Base-by-base conservation (phyloP, 768 basidiomycete genomes). In the Royoungia palumana region DNA sequence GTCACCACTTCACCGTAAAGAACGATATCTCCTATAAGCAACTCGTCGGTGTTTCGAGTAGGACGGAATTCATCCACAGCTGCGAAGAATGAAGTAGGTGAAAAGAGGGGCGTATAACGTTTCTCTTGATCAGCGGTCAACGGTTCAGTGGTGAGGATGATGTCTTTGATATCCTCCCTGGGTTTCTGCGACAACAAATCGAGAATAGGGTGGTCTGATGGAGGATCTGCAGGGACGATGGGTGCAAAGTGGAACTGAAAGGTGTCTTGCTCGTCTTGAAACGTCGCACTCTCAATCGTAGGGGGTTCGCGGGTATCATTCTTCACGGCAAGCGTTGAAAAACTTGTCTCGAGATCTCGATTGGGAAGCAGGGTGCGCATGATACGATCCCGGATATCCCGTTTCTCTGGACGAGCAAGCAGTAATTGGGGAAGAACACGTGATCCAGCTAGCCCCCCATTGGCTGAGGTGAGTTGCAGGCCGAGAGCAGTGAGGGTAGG, bases 1-100 rank as follows among this genome's bases (percentile, higher is more conserved):
- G 92, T 92, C 11, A 99, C 87, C 0, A 83, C 82, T 65, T 96
- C 91, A 27, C 88, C 86, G 55, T 97, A 97, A 9, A 94, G 56
- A 24, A 97, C 62, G 32, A 81, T 76, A 51, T 94, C 91, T 0
- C 94, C 94, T 5, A 88, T 65, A 3, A 80, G 77, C 77, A 81
- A 81, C 6, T 51, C 52, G 10, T 59, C 55, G 1, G 49, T 30
- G 12, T 60, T 55, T 68, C 57, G 41, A 17, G 20, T 6, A 10
- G 48, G 20, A 28, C 65, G 56, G 14, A 70, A 60, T 11, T 57
- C 57, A 1, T 60, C 60, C 3, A 94, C 68, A 16, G 76, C 72
- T 1, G 65, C 53, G 61, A 83, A 93, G 67, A 82, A 97, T 6
- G 65, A 50, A 12, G 56, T 51, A 12, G 89, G 64, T 62, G 88